Percentiles rank a stretch among this genome's conserved stretches.
Conservation (phyloP, 306 rosid species). For the Glycine soja region DNA sequence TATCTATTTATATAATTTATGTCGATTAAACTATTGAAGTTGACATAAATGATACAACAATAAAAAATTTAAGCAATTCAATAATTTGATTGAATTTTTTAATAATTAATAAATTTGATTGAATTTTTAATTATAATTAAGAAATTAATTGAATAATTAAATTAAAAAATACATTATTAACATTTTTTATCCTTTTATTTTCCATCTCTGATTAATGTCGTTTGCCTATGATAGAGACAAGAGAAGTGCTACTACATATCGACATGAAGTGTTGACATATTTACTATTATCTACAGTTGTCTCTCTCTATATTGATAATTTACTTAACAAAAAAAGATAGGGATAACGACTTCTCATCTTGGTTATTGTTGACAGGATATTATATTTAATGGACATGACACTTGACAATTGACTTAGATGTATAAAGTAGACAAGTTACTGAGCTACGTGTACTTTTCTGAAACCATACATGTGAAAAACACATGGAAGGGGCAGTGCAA, state of each 20-base stretch:
- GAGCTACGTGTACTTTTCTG: conserved; percentile 43
- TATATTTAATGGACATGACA: conserved; percentile 37
- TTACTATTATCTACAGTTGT: neutral
- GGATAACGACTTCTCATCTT: neutral
- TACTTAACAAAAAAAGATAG: neutral
- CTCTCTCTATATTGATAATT: neutral
- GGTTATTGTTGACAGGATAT: conserved; percentile 3
- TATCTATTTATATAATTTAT: too few relatives aligned
- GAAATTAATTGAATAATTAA: too few relatives aligned
- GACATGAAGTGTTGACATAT: neutral
- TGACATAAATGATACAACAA: too few relatives aligned
- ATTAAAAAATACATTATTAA: too few relatives aligned
- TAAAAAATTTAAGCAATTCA: too few relatives aligned
- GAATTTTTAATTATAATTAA: too few relatives aligned
- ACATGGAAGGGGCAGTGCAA: conserved; percentile 43
- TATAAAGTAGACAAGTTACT: conserved; percentile 44
- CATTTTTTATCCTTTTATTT: neutral
- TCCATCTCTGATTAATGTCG: neutral
- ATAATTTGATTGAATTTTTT: too few relatives aligned
- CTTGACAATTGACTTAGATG: conserved; percentile 43
- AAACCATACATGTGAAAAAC: conserved; percentile 42
- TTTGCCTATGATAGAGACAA: conserved; percentile 1
- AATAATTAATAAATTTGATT: too few relatives aligned
- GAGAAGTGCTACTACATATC: neutral
- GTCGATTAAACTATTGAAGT: too few relatives aligned